Evolutionary conservation across 2,329 filamentous ascomycete genomes (phyloP).

Genomic region (Colletotrichum sp.): DNA sequence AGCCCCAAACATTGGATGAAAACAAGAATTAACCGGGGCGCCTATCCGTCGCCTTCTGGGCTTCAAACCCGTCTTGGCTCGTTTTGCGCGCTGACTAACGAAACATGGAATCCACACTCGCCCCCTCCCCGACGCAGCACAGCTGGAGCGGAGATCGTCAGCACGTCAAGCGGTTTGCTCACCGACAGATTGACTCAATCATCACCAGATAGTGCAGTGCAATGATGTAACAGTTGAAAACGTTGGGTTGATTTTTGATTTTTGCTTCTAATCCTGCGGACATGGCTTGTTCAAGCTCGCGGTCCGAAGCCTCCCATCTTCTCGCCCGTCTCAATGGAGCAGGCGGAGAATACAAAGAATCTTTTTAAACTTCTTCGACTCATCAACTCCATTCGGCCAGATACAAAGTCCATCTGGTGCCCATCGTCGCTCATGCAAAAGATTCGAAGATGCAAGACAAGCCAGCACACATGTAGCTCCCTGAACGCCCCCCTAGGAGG

Average conservation of each 20-base stretch:
- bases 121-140: not conserved
- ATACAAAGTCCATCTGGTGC: slow-evolving; percentile 10
- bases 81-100: not conserved
- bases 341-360: not conserved
- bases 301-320: not conserved
- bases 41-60: not conserved
- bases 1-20: not conserved
- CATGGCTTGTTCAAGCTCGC: slow-evolving; percentile 12
- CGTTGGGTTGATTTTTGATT: not conserved
- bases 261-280: slow-evolving; percentile 8
- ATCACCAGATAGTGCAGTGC: not conserved
- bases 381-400: slow-evolving; percentile 19
- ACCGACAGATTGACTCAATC: slow-evolving; percentile 3
- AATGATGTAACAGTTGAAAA: not conserved
- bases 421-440: slow-evolving; percentile 24
- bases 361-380: not conserved
- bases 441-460: slow-evolving; percentile 14
- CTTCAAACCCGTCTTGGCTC: not conserved
- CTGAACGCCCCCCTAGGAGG: slow-evolving; percentile 15
- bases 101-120: not conserved
- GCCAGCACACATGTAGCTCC: slow-evolving; percentile 15
- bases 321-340: not conserved
- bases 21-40: not conserved
- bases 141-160: not conserved
- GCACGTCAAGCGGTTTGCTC: not conserved